A percentile compares a stretch with the other conserved stretches of the same genome.
Evolutionary conservation across 2,329 filamentous ascomycete genomes (phyloP).

Genomic region (Ramichloridium luteum): DNA sequence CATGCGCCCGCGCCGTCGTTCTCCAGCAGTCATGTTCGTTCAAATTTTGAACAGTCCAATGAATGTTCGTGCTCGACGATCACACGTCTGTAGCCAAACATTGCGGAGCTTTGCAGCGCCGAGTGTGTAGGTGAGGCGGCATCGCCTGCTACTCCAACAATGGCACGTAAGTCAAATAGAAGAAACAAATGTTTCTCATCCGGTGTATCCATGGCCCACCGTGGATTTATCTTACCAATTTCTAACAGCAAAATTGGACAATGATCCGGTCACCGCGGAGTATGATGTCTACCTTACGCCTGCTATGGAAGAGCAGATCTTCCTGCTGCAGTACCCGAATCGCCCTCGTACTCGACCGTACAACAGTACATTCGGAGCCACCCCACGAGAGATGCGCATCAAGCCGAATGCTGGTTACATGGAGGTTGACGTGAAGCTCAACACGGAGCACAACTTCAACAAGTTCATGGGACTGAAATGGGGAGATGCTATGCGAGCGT

Average conservation of each 20-base stretch:
- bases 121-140: too few relatives aligned
- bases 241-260: constrained; percentile 21
- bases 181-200: too few relatives aligned
- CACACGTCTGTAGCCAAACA: too few relatives aligned
- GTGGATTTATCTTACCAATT: too few relatives aligned
- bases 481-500: constrained; percentile 53
- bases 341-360: constrained; percentile 54
- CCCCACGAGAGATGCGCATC: constrained; percentile 63
- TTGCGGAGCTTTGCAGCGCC: too few relatives aligned
- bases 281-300: constrained; percentile 86
- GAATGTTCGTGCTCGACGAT: too few relatives aligned
- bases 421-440: constrained; percentile 82
- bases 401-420: constrained; percentile 74
- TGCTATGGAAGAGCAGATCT: constrained; percentile 40
- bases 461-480: constrained; percentile 69
- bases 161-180: too few relatives aligned
- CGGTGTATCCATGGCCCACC: too few relatives aligned
- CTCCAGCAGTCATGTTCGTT: too few relatives aligned
- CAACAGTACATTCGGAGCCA: constrained; percentile 41
- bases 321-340: constrained; percentile 84
- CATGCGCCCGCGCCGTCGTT: too few relatives aligned
- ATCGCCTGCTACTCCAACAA: too few relatives aligned
- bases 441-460: constrained; percentile 65
- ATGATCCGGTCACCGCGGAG: constrained; percentile 38
- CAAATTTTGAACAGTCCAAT: too few relatives aligned